phyloP scores from a whole-genome alignment of 257 asterid genomes.

The Anisodus acutangulus region DNA sequence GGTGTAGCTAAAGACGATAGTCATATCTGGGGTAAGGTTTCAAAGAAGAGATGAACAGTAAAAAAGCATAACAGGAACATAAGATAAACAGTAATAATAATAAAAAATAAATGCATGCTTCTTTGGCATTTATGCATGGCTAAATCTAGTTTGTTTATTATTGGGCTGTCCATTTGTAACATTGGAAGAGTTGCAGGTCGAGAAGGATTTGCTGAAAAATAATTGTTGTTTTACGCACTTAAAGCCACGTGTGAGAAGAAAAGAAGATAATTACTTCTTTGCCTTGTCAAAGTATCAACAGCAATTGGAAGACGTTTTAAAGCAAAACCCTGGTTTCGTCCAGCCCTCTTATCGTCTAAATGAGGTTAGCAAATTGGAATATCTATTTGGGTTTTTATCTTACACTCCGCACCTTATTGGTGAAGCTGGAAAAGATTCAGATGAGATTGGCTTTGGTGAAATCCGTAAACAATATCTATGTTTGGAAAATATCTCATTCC shows the following conservation, averaged over 20 bases:
- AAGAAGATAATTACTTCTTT: slow-evolving; percentile 96
- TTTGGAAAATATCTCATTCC: not conserved
- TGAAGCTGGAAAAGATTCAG: not conserved
- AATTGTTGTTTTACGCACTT: slow-evolving; percentile 89
- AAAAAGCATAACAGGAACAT: too few species aligned
- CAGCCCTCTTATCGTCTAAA: slow-evolving; percentile 89
- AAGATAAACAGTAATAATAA: too few species aligned
- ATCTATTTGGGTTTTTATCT: slow-evolving; percentile 1
- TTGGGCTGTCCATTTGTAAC: slow-evolving; percentile 28
- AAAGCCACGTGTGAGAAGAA: slow-evolving; percentile 81
- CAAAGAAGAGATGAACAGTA: too few species aligned
- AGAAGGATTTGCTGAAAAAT: slow-evolving; percentile 82
- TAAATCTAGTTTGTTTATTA: slow-evolving; percentile 27
- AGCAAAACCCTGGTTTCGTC: slow-evolving; percentile 76
- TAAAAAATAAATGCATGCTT: too few species aligned
- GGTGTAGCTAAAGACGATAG: too few species aligned
- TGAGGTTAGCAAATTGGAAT: slow-evolving; percentile 59
- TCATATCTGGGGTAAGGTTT: too few species aligned
- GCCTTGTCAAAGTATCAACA: slow-evolving; percentile 91
- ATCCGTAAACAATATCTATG: not conserved
- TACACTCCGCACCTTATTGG: not conserved
- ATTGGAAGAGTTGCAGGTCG: slow-evolving; percentile 62
- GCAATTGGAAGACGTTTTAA: slow-evolving; percentile 63
- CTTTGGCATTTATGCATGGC: slow-evolving; percentile 28
- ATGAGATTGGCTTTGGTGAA: slow-evolving; percentile 6